Evolutionary conservation across 805 yeast species (phyloP).

Genomic region (Kluyveromyces lactis): DNA sequence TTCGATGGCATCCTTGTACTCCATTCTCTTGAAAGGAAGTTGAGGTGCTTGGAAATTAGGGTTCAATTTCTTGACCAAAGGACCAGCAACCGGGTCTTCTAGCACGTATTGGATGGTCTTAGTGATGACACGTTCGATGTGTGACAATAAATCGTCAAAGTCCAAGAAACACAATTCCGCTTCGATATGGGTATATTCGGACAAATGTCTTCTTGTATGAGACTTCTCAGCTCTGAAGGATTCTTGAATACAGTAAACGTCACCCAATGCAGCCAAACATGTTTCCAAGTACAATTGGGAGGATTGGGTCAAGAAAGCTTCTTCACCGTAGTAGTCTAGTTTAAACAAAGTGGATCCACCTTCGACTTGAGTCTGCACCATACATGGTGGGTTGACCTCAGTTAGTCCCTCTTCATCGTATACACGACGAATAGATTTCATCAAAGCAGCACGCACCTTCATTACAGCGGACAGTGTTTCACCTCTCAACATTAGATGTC

Average conservation of each 20-base stretch:
- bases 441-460: conserved; percentile 84
- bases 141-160: conserved; percentile 79
- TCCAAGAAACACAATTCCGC: conserved; percentile 82
- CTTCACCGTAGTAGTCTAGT: conserved; percentile 92
- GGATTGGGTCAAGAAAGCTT: conserved; percentile 92
- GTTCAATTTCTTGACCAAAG: conserved; percentile 83
- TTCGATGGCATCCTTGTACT: conserved; percentile 80
- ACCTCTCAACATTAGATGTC: conserved; percentile 95
- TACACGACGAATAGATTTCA: conserved; percentile 67
- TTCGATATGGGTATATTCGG: conserved; percentile 96
- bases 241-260: conserved; percentile 95
- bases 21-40: conserved; percentile 85
- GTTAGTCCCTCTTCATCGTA: conserved; percentile 64
- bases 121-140: conserved; percentile 73
- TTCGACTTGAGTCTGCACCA: conserved; percentile 99
- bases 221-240: conserved; percentile 99
- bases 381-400: conserved; percentile 98
- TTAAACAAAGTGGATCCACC: conserved; percentile 96
- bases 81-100: conserved; percentile 89
- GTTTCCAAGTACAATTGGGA: conserved; percentile 97
- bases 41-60: conserved; percentile 80
- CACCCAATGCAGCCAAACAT: conserved; percentile 91
- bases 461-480: conserved; percentile 86
- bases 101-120: conserved; percentile 64
- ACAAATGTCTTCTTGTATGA: conserved; percentile 95